Conservation (phyloP, 805 yeast genomes). For the Candida succiphila region DNA sequence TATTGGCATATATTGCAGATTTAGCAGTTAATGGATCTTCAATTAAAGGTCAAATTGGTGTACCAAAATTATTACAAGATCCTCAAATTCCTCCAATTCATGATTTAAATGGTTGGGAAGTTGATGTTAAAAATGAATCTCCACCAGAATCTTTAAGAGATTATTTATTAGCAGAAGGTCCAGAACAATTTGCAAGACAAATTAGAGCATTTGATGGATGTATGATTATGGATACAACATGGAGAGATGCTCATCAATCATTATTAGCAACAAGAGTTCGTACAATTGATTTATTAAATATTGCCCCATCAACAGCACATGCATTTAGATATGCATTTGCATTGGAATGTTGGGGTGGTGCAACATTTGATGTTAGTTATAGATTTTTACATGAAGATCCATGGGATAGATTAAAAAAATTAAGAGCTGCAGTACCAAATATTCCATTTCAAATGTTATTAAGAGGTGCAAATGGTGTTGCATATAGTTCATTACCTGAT, state of each 20-base stretch:
- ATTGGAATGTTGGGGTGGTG: conserved; percentile 99
- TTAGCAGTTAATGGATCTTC: conserved; percentile 93
- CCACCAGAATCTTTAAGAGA: conserved; percentile 89
- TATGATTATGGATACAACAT: conserved; percentile 93
- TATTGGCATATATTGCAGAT: conserved; percentile 86
- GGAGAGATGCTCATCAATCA: conserved; percentile 99
- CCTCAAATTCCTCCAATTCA: conserved; percentile 69
- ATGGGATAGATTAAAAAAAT: conserved; percentile 87
- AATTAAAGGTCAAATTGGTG: conserved; percentile 90
- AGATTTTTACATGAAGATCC: conserved; percentile 98
- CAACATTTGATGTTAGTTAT: conserved; percentile 98
- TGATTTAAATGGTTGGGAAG: conserved; percentile 48
- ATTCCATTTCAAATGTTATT: conserved; percentile 98
- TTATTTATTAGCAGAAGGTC: conserved; percentile 74
- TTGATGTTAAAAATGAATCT: conserved; percentile 44
- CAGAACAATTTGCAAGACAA: conserved; percentile 80
- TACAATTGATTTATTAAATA: conserved; percentile 81
- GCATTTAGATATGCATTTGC: conserved; percentile 90
- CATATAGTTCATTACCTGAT: conserved; percentile 95
- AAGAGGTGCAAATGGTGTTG: conserved; percentile 99
- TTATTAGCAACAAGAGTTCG: conserved; percentile 94
- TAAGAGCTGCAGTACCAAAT: conserved; percentile 89
- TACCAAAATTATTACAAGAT: conserved; percentile 70
- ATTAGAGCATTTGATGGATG: conserved; percentile 82
- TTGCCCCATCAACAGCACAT: conserved; percentile 90